A percentile compares a stretch with the other conserved stretches of the same genome.
These are phyloP conservation scores for Dunaliella sp. DNA, from an alignment of 139 green algal genomes.

Conservation along the genomic window DNA sequence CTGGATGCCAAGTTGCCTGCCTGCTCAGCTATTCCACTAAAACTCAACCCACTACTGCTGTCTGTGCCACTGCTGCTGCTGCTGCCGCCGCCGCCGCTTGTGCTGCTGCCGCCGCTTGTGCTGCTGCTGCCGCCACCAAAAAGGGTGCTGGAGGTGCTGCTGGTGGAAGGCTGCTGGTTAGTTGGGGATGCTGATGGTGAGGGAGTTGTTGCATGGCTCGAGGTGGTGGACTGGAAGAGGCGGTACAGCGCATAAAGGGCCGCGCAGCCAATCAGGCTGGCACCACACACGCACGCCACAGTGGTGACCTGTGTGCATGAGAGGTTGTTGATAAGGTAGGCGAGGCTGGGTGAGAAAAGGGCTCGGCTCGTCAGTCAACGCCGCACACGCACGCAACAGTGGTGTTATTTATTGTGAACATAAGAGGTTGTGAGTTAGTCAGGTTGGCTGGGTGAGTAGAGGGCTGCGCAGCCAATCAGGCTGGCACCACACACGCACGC, in stretches of 20 bases:
- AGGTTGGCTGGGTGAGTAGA: neutral
- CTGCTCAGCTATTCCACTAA: neutral
- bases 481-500: neutral
- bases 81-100: neutral
- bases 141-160: neutral
- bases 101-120: neutral
- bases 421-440: neutral
- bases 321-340: neutral
- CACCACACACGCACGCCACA: neutral
- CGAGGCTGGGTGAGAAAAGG: too few relatives aligned
- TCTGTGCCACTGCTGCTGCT: neutral
- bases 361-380: too few relatives aligned
- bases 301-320: neutral
- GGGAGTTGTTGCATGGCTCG: too few relatives aligned
- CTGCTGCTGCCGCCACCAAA: neutral
- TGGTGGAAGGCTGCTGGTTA: neutral
- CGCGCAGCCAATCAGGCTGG: neutral
- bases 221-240: neutral
- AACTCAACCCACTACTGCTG: neutral
- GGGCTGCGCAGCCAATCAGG: neutral
- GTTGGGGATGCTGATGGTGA: neutral
- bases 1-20: neutral
- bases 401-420: neutral
- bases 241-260: neutral
- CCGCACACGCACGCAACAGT: neutral